Base-by-base conservation (phyloP, 495 filamentous ascomycete genomes). In the Neurospora sp. region DNA sequence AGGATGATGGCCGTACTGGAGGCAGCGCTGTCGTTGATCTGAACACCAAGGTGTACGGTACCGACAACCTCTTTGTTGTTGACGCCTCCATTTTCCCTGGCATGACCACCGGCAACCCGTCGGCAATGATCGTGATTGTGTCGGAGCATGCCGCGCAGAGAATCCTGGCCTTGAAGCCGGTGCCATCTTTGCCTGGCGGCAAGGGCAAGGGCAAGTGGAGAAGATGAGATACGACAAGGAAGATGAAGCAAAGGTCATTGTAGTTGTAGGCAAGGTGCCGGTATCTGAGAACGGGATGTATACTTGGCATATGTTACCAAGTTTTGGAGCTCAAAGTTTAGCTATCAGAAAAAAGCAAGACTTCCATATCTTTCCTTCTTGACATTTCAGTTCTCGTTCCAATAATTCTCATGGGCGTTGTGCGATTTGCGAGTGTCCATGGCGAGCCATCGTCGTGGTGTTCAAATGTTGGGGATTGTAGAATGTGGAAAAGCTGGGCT, bases 41-140 rank as follows among this genome's bases (percentile, higher is more conserved):
- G 31, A 85, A 92, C 83, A 87, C 89, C 74, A 89, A 90, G 83
- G 90, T 92, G 69, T 93, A 92, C 72, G 91, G 91, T 73, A 92
- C 87, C 9, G 88, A 91, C 75, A 92, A 92, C 82, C 81, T 93
- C 73, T 89, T 88, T 76, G 88, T 91, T 43, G 85, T 91, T 66
- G 89, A 91, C 75, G 89, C 86, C 7, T 88, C 87, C 62, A 88
- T 91, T 78, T 90, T 90, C 85, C 89, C 89, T 2, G 88, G 88
- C 70, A 87, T 87, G 81, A 81, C 87, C 39, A 86, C 87, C 5
- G 89, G 85, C 69, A 91, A 91, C 82, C 89, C 89, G 54, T 85
- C 86, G 15, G 85, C 88, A 2, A 84, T 87, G 75, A 90, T 90
- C 72, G 86, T 91, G 21, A 83, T 86, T 40, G 87, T 82, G 7